These are phyloP conservation scores for Cladosporium velox DNA, from an alignment of 2,329 filamentous ascomycete genomes.

Conservation along the genomic window DNA sequence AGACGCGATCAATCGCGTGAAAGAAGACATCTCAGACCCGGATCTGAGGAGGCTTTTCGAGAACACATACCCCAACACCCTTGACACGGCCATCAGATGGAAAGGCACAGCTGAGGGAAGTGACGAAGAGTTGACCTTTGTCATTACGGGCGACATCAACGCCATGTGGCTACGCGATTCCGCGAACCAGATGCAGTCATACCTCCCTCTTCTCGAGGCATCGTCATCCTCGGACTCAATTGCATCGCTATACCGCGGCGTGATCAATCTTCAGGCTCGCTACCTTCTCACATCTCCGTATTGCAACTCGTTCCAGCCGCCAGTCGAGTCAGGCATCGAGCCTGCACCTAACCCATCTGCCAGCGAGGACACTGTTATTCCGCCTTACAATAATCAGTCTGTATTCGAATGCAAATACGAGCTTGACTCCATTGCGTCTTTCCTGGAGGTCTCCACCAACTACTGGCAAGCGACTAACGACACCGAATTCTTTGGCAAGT, in stretches of 20 bases:
- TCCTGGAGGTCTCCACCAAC: slow-evolving; percentile 51
- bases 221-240: slow-evolving; percentile 59
- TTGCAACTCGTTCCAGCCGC: slow-evolving; percentile 57
- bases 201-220: slow-evolving; percentile 61
- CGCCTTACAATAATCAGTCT: slow-evolving; percentile 44
- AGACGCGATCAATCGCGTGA: slow-evolving; percentile 38
- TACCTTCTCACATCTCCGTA: slow-evolving; percentile 64
- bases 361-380: slow-evolving; percentile 45
- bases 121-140: slow-evolving; percentile 64
- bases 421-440: slow-evolving; percentile 54
- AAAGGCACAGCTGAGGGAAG: slow-evolving; percentile 60
- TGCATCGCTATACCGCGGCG: slow-evolving; percentile 67
- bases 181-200: slow-evolving; percentile 72
- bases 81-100: slow-evolving; percentile 73
- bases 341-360: slow-evolving; percentile 43
- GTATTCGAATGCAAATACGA: slow-evolving; percentile 59
- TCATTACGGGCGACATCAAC: slow-evolving; percentile 59
- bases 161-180: slow-evolving; percentile 58
- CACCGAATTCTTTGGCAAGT: slow-evolving; percentile 50
- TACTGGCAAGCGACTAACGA: slow-evolving; percentile 55
- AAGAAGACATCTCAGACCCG: slow-evolving; percentile 44
- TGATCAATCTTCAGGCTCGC: slow-evolving; percentile 70
- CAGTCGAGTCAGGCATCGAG: slow-evolving; percentile 48
- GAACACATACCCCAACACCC: slow-evolving; percentile 73
- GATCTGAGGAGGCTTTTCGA: slow-evolving; percentile 71